These are phyloP conservation scores for Wallacemonas sp. DNA, from an alignment of 208 protist genomes.

Conservation along the genomic window DNA sequence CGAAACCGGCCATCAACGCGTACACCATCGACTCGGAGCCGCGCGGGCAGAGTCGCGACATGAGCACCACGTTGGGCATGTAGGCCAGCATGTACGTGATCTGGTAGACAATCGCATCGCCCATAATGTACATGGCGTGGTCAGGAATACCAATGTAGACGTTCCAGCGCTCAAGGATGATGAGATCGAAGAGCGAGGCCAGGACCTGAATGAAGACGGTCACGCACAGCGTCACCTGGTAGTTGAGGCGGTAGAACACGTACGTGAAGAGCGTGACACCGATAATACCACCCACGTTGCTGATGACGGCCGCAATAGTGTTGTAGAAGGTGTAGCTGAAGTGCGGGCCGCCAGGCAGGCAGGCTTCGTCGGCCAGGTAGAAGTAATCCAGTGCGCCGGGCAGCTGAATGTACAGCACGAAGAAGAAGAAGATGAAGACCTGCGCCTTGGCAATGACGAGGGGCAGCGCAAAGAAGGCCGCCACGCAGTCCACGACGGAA, in stretches of 20 bases:
- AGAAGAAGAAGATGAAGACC: constrained; percentile 31
- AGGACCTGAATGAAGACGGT: constrained; percentile 64
- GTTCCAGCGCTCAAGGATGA: constrained; percentile 70
- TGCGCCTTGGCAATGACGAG: constrained; percentile 37
- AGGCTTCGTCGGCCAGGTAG: constrained; percentile 45
- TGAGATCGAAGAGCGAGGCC: constrained; percentile 56
- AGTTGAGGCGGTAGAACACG: constrained; percentile 43
- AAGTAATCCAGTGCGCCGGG: constrained; percentile 57
- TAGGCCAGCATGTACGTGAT: constrained; percentile 61
- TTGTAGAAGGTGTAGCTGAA: constrained; percentile 68
- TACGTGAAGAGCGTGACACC: constrained; percentile 48
- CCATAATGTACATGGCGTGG: constrained; percentile 64
- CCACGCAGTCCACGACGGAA: constrained; percentile 14
- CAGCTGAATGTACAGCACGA: constrained; percentile 53
- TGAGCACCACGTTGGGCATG: constrained; percentile 67
- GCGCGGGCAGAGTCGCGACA: constrained; percentile 61
- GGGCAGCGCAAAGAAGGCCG: constrained; percentile 34
- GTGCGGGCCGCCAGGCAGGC: constrained; percentile 54
- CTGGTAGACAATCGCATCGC: constrained; percentile 65
- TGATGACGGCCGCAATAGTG: constrained; percentile 41
- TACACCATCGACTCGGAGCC: constrained; percentile 74
- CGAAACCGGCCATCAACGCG: constrained; percentile 65
- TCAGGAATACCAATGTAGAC: constrained; percentile 39
- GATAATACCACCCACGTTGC: constrained; percentile 33
- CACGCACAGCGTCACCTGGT: constrained; percentile 42